Conservation (phyloP, 257 asterid species). For the Prunella vulgaris region DNA sequence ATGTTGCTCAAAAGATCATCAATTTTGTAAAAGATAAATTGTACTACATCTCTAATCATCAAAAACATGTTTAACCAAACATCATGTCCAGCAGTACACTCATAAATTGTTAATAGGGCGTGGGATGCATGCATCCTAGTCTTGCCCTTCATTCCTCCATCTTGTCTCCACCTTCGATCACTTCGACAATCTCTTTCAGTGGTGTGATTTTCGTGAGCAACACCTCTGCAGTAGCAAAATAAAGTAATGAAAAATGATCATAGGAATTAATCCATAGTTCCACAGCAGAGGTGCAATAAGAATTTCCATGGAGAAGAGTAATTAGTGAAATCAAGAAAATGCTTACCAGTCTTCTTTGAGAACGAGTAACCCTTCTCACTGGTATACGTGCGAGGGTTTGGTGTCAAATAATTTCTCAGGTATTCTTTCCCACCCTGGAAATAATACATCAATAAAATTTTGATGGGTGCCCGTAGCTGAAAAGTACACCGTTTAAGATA, state of each 20-base stretch:
- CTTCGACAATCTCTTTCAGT: slow-evolving; percentile 56
- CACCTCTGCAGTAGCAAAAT: slow-evolving; percentile 51
- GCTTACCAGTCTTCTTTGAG: slow-evolving; percentile 79
- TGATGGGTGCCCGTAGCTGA: background rate
- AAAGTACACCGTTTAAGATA: background rate
- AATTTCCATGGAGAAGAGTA: background rate
- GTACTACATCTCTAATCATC: background rate
- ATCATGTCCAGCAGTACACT: background rate
- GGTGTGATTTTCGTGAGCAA: slow-evolving; percentile 82
- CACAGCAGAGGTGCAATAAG: background rate
- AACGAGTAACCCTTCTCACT: slow-evolving; percentile 70
- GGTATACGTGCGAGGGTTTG: slow-evolving; percentile 86
- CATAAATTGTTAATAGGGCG: background rate
- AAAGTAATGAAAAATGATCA: background rate
- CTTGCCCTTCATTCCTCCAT: slow-evolving; percentile 23
- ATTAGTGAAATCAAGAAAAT: slow-evolving; percentile 9
- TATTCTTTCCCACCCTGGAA: slow-evolving; percentile 73
- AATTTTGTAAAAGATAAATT: background rate
- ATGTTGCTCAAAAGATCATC: background rate
- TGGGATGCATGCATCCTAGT: background rate
- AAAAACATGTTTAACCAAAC: background rate
- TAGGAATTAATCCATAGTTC: too few relatives aligned
- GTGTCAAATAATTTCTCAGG: slow-evolving; percentile 61
- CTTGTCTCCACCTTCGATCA: slow-evolving; percentile 78
- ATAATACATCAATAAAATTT: background rate